Base-by-base conservation (phyloP, 139 green algal species). In the Chlorella sp. region DNA sequence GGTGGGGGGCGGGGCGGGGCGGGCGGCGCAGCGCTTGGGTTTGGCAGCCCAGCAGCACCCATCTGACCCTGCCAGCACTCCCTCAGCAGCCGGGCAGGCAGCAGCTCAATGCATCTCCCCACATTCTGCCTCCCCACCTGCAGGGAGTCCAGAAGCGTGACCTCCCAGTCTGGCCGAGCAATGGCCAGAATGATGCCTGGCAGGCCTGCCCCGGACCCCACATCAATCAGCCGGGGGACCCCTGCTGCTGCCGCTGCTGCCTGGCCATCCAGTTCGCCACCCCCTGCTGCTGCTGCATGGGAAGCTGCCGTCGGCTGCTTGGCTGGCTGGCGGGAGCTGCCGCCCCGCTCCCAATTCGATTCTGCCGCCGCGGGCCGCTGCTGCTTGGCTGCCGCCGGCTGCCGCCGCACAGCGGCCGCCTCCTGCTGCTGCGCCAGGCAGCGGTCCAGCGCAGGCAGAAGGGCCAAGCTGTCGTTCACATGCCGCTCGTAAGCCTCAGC, bases 191-290 rank as follows among this genome's bases (percentile, higher is more conserved):
- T 85, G 75, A 98, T 90, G 16, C 96, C 96, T 13, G 96, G 96
- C 60, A 99, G 87, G 0, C 96, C 96, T 11, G 94, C 93, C 0
- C 96, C 96, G 39, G 93, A 97, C n/a, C 96, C 96, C 17, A 99
- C 94, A 74, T 99, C 96, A 30, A 98, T 90, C 4, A 98, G 75
- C n/a, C 56, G 56, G 2, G 75, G 56, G 21, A 44, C 32, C 62
- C 41, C n/a, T 44, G 51, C 65, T 73, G 65, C 65, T 71, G 41
- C 30, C 30, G 15, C 36, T 65, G 16, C 36, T 26, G 39, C 34
- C 30, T 26, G n/a, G 16, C 32, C 60, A 32, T 16, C 21, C 16
- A 6, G 15, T 5, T 41, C 16, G 32, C 15, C 30, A 26, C 44
- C 39, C 56, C n/a, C 30, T 38, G 21, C 44, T 65, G n/a, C 57